Evolutionary conservation across 257 asterid genomes (phyloP).

Genomic region (Ocimum tenuiflorum): DNA sequence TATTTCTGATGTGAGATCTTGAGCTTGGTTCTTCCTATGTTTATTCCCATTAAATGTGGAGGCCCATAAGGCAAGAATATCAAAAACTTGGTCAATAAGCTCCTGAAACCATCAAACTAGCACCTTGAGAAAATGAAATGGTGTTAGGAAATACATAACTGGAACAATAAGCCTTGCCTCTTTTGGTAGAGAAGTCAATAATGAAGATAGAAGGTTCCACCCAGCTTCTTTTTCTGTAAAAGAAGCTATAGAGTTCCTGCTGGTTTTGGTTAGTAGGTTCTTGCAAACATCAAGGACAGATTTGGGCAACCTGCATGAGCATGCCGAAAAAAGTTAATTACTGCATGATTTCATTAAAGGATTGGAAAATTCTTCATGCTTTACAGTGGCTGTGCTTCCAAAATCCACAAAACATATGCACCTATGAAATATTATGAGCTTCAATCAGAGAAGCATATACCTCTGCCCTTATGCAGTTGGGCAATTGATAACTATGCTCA

Average conservation of each 20-base stretch:
- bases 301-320: conserved; percentile 61
- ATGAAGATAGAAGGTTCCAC: conserved; percentile 89
- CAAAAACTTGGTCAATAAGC: conserved; percentile 86
- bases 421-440: conserved; percentile 4
- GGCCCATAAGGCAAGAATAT: conserved; percentile 91
- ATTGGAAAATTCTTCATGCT: neutral
- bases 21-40: conserved; percentile 37
- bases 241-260: conserved; percentile 69
- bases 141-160: conserved; percentile 8
- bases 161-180: conserved; percentile 42
- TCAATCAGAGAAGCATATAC: conserved; percentile 7
- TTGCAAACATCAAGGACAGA: conserved; percentile 84
- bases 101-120: conserved; percentile 56
- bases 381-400: conserved; percentile 6
- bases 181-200: conserved; percentile 74
- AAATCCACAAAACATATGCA: neutral
- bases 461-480: neutral
- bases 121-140: conserved; percentile 18
- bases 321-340: conserved; percentile 10
- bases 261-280: conserved; percentile 68
- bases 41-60: conserved; percentile 63
- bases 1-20: conserved; percentile 59
- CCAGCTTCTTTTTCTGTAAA: conserved; percentile 91
- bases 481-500: neutral
- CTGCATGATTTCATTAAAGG: conserved; percentile 10